Conservation (phyloP, 2,329 filamentous ascomycete genomes). For the Paracorniculantispora psalliotae region DNA sequence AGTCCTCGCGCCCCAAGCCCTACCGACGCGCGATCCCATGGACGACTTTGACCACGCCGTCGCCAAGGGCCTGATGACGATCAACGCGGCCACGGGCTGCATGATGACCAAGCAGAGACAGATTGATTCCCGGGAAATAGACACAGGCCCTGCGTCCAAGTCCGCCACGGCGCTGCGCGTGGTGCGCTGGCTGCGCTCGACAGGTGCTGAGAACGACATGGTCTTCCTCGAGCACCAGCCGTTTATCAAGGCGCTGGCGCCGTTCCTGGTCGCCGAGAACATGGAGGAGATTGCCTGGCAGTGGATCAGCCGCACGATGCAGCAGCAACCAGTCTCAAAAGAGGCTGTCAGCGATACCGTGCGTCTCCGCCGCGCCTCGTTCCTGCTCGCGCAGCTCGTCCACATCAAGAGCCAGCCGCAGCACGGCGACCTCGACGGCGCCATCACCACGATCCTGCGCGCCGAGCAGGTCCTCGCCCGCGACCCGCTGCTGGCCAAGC, state of each 20-base stretch:
- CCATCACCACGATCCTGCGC: slow-evolving; percentile 44
- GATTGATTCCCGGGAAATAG: slow-evolving; percentile 28
- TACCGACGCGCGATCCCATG: slow-evolving; percentile 45
- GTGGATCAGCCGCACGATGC: slow-evolving; percentile 44
- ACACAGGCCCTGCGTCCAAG: slow-evolving; percentile 29
- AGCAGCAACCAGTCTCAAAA: slow-evolving; percentile 14
- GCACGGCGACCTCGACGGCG: slow-evolving; percentile 41
- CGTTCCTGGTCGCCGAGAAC: slow-evolving; percentile 49
- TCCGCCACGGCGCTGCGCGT: slow-evolving; percentile 45
- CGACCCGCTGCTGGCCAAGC: slow-evolving; percentile 29
- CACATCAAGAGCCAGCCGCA: slow-evolving; percentile 35
- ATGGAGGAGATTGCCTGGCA: slow-evolving; percentile 47
- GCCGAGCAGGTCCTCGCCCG: slow-evolving; percentile 39
- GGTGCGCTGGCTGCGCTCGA: slow-evolving; percentile 49
- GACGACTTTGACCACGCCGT: slow-evolving; percentile 53
- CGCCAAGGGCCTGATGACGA: slow-evolving; percentile 51
- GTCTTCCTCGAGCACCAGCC: slow-evolving; percentile 37
- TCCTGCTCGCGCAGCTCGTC: slow-evolving; percentile 37
- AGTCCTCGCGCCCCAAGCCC: slow-evolving; percentile 16
- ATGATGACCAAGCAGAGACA: slow-evolving; percentile 43
- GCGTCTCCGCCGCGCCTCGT: slow-evolving; percentile 16
- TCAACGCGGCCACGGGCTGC: slow-evolving; percentile 48
- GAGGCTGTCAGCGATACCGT: slow-evolving; percentile 21
- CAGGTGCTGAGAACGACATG: slow-evolving; percentile 42
- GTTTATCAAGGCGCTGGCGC: slow-evolving; percentile 38